Conservation (phyloP, 495 filamentous ascomycete species). For the Aspergillus funiculosus region DNA sequence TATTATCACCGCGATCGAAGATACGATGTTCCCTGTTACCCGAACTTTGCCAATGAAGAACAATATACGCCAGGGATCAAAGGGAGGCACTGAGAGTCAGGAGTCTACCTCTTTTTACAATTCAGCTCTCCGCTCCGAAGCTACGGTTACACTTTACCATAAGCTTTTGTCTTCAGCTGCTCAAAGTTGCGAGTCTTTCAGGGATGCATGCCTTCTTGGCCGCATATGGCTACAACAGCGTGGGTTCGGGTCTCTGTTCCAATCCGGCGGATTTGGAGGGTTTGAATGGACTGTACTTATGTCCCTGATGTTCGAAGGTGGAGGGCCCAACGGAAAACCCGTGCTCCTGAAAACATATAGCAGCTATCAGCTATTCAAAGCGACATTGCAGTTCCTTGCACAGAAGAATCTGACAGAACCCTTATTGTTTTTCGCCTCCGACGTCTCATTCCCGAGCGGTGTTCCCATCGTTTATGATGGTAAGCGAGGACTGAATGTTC, state of each 20-base stretch:
- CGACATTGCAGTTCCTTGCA: constrained; percentile 75
- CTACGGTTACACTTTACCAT: constrained; percentile 62
- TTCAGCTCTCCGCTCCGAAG: constrained; percentile 74
- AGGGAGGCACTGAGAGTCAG: constrained; percentile 28
- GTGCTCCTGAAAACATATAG: constrained; percentile 74
- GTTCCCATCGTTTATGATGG: constrained; percentile 57
- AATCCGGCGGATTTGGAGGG: constrained; percentile 81
- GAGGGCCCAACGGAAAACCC: constrained; percentile 60
- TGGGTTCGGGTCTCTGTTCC: constrained; percentile 61
- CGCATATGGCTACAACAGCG: constrained; percentile 85
- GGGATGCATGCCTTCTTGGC: constrained; percentile 78
- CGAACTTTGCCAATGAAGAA: constrained; percentile 67
- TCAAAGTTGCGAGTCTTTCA: constrained; percentile 63
- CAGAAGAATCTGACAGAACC: constrained; percentile 63
- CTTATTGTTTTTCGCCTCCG: constrained; percentile 44
- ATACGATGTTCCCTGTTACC: constrained; percentile 56
- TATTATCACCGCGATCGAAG: constrained; percentile 68
- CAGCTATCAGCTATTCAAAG: constrained; percentile 93
- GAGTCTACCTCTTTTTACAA: constrained; percentile 83
- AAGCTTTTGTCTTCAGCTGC: constrained; percentile 61
- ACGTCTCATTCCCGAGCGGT: constrained; percentile 28
- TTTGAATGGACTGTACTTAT: constrained; percentile 82
- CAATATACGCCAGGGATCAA: constrained; percentile 53
- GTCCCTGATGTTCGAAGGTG: constrained; percentile 74
- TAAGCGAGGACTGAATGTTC: constrained; percentile 64